Evolutionary conservation across 2,329 filamentous ascomycete species (phyloP).

Genomic region (Arthrobotrys entomopaga): DNA sequence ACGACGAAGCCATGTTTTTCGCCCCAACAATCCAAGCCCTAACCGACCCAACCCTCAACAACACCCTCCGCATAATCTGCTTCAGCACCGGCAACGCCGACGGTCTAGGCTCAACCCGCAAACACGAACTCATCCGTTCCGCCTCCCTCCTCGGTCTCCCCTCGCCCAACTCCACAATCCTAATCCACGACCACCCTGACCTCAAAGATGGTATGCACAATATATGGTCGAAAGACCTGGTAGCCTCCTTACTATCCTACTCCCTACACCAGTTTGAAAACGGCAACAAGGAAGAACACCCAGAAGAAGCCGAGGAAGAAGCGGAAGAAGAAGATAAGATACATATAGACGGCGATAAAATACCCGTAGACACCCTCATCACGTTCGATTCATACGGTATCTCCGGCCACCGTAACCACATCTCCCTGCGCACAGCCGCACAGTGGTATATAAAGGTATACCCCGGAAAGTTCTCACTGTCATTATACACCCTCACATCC

Average conservation of each 20-base stretch:
- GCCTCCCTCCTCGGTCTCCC: slow-evolving; percentile 80
- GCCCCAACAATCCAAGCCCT: slow-evolving; percentile 87
- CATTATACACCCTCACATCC: slow-evolving; percentile 83
- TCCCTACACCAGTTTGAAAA: slow-evolving; percentile 23
- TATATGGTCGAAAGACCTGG: slow-evolving; percentile 76
- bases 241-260: slow-evolving; percentile 65
- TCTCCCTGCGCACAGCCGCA: slow-evolving; percentile 85
- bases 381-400: slow-evolving; percentile 89
- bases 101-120: slow-evolving; percentile 83
- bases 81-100: slow-evolving; percentile 80
- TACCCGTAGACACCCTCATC: slow-evolving; percentile 79
- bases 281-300: no score
- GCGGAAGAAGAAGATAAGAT: not conserved
- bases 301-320: no score
- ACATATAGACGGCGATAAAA: not conserved
- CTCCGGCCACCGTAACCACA: slow-evolving; percentile 92
- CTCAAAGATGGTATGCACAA: slow-evolving; percentile 83
- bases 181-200: slow-evolving; percentile 37
- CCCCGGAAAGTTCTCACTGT: slow-evolving; percentile 9
- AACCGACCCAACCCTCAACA: slow-evolving; percentile 79
- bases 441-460: slow-evolving; percentile 71
- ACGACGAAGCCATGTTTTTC: slow-evolving; percentile 99
- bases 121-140: slow-evolving; percentile 83
- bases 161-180: slow-evolving; percentile 73
- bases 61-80: slow-evolving; percentile 94